Evolutionary conservation across 2,329 filamentous ascomycete species (phyloP), one percentile per base, ranked within the genome.

Genomic region (Phialemoniopsis sp.): DNA sequence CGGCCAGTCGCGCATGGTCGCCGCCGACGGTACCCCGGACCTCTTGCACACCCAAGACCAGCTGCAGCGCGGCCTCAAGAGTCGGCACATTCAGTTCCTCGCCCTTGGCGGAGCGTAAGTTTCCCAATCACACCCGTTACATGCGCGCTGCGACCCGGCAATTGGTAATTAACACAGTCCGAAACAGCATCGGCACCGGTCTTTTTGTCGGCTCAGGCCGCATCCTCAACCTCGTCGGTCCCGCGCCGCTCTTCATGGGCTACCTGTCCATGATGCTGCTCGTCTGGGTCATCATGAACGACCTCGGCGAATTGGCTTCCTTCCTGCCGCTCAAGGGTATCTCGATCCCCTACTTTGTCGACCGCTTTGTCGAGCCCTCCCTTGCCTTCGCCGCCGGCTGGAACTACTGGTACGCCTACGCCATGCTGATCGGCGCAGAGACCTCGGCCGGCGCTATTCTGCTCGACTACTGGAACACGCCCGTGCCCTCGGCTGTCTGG

Each of bases 191-290:
- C 40, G 53, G 53, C 29, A 56, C 53, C 5, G 53, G 53, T 7
- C 50, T 56, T 8, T 56, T 56, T 32, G 51, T 56, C 14, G 52
- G 53, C 5, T 51, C 52, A 3, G 53, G 53, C 2, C 39, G 35
- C 10, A 56, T 54, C 28, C 44, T 56, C 5, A 73, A 44, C 40
- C 29, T 42, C 8, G 48, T 52, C 19, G 80, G 80, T 3, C 80
- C 80, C 3, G 83, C 81, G 5, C 81, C 84, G 1, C 63, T 89
- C 13, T 73, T 89, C 55, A 80, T 89, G 58, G 80, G 77, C 17
- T 89, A 87, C 57, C 50, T 76, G 7, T 66, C 63, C 46, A 75
- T 76, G 72, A 75, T 74, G 65, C 18, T 62, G 3, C 52, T 77
- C 9, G 72, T 78, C 18, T 78, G 69, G 66, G 59, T 66, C 39